These are phyloP conservation scores for Jackrogersella minutella DNA, from an alignment of 495 filamentous ascomycete genomes.

Conservation along the genomic window DNA sequence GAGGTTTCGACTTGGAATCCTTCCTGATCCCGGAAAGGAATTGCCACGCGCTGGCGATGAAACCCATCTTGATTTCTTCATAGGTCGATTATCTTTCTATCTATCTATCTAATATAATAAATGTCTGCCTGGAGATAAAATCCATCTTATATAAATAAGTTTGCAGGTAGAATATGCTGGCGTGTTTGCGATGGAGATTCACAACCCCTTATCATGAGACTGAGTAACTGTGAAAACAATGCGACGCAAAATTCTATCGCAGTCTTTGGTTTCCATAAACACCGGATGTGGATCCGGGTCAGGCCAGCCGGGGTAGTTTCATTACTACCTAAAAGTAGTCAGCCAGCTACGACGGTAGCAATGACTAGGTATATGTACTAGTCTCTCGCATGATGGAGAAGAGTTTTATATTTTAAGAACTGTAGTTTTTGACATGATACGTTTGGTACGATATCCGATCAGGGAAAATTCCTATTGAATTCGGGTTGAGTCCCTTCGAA, in stretches of 20 bases:
- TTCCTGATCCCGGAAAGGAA: slow-evolving; percentile 48
- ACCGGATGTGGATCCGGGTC: slow-evolving; percentile 15
- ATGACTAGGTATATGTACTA: slow-evolving; percentile 1
- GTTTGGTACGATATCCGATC: too few relatives aligned
- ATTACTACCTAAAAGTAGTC: too few relatives aligned
- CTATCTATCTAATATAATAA: neutral
- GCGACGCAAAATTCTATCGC: neutral
- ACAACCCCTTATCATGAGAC: neutral
- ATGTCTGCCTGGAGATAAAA: neutral
- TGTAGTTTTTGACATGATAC: too few relatives aligned
- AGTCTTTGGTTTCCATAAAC: neutral
- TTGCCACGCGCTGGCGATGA: slow-evolving; percentile 34
- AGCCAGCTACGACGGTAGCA: slow-evolving; percentile 7
- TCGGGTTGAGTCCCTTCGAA: neutral
- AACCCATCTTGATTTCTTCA: slow-evolving; percentile 20
- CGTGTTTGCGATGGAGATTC: neutral
- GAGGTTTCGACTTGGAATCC: slow-evolving; percentile 61
- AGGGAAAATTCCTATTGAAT: neutral
- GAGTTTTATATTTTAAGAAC: neutral
- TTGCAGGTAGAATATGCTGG: neutral
- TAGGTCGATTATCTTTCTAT: neutral
- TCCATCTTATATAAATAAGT: neutral
- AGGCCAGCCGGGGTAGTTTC: slow-evolving; percentile 6
- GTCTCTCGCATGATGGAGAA: neutral
- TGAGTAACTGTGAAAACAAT: neutral